phyloP scores from a whole-genome alignment of 2,329 filamentous ascomycete species.

The Alternaria brassicicola region DNA sequence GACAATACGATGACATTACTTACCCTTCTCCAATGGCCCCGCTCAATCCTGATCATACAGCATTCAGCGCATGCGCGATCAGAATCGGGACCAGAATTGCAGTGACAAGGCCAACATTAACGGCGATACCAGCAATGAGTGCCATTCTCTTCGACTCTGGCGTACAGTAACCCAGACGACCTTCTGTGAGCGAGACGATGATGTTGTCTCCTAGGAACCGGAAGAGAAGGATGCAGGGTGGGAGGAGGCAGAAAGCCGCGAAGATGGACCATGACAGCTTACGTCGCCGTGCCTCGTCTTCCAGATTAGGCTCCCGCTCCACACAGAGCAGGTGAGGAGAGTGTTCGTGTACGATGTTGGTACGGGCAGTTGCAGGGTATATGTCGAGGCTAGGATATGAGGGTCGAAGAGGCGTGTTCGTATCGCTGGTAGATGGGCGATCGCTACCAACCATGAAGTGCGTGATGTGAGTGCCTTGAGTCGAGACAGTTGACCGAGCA shows the following conservation, averaged over 20 bases:
- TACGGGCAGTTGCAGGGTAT: slow-evolving; percentile 13
- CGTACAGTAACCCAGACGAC: slow-evolving; percentile 39
- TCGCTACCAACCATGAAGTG: slow-evolving; percentile 28
- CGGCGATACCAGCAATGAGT: slow-evolving; percentile 35
- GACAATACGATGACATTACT: background rate
- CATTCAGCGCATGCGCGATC: slow-evolving; percentile 27
- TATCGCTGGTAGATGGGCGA: slow-evolving; percentile 42
- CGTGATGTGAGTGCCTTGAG: slow-evolving; percentile 27
- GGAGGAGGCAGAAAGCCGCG: slow-evolving; percentile 41
- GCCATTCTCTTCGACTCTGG: slow-evolving; percentile 40
- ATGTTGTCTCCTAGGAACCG: slow-evolving; percentile 42
- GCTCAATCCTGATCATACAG: slow-evolving; percentile 10
- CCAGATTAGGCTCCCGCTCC: slow-evolving; percentile 28
- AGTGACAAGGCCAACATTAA: slow-evolving; percentile 33
- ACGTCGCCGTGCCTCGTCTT: slow-evolving; percentile 35
- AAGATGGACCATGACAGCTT: slow-evolving; percentile 46
- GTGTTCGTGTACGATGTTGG: slow-evolving; percentile 23
- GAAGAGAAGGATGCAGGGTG: slow-evolving; percentile 46
- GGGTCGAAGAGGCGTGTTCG: slow-evolving; percentile 33
- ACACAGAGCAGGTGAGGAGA: slow-evolving; percentile 42
- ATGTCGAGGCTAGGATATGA: slow-evolving; percentile 24
- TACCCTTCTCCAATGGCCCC: background rate
- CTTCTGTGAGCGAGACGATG: slow-evolving; percentile 39
- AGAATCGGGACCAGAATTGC: slow-evolving; percentile 37
- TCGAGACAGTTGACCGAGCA: slow-evolving; percentile 26